Percentiles rank a stretch among this genome's conserved stretches.
Evolutionary conservation across 1,139 yeast species (phyloP).

Genomic region (Protomyces lactucae-debilis): DNA sequence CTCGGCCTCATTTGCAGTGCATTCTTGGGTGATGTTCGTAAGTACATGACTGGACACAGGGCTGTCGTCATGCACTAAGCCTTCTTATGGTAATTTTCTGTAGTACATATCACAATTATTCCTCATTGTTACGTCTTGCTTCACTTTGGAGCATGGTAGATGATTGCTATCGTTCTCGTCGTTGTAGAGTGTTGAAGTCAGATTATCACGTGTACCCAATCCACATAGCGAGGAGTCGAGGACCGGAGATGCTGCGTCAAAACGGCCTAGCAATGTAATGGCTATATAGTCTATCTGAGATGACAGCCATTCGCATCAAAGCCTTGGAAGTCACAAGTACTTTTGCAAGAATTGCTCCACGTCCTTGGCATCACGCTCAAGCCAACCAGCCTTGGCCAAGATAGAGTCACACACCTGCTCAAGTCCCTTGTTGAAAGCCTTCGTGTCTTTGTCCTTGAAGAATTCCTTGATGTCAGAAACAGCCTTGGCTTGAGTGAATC

Average conservation of each 20-base stretch:
- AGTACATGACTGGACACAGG: slow-evolving; percentile 26
- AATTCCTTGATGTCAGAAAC: slow-evolving; percentile 55
- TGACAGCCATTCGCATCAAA: neutral
- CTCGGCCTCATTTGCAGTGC: slow-evolving; percentile 20
- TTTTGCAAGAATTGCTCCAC: slow-evolving; percentile 38
- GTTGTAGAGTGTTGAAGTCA: too few species aligned
- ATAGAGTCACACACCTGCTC: slow-evolving; percentile 68
- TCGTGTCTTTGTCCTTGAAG: slow-evolving; percentile 57
- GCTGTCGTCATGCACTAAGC: slow-evolving; percentile 7
- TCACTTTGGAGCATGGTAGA: too few species aligned
- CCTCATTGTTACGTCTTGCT: too few species aligned
- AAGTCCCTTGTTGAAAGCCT: slow-evolving; percentile 68
- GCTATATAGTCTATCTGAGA: too few species aligned
- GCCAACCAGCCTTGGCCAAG: slow-evolving; percentile 60
- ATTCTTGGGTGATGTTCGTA: slow-evolving; percentile 24
- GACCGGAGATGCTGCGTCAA: too few species aligned
- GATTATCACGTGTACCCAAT: too few species aligned
- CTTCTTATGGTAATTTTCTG: neutral
- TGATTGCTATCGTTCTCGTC: too few species aligned
- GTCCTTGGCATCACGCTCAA: slow-evolving; percentile 54
- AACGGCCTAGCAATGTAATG: too few species aligned
- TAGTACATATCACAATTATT: neutral
- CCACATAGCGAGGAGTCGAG: too few species aligned
- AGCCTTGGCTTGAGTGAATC: slow-evolving; percentile 60
- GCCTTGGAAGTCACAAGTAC: slow-evolving; percentile 14